Base-by-base conservation (phyloP, 2,329 filamentous ascomycete genomes). In the Colletotrichum phormii region DNA sequence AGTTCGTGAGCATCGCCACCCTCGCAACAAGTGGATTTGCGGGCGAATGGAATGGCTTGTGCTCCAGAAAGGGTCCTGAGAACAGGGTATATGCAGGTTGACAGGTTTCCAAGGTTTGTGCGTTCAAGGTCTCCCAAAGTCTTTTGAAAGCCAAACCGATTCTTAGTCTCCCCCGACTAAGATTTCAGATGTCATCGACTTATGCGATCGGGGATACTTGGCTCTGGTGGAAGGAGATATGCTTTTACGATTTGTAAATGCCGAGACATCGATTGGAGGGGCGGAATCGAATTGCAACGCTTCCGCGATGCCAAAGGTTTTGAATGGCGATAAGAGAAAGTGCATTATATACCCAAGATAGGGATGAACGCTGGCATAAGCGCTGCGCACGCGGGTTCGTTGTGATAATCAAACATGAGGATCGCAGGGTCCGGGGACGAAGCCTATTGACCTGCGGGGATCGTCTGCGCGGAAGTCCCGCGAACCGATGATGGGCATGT, bases 291-390 rank as follows among this genome's bases (percentile, higher is more conserved):
- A 37, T 22, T 64, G 67, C 53, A 64, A 69, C 53, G 57, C 53
- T 58, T 69, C 60, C 67, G 67, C 53, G 53, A 59, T 64, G 37
- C 59, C 8, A 57, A 15, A 53, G 26, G 53, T 49, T 68, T 69
- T 64, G 37, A 53, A 26, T 33, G 60, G 60, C n/a, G 33, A 64
- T 69, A 69, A 22, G 33, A 46, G 42, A 7, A 13, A 8, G 5
- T 53, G 60, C 22, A 15, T 29, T 69, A 64, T 59, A 69, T 22
- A 26, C 53, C 49, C 29, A 51, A 51, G 53, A 58, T 58, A 64
- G 53, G 67, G 60, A 69, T 59, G 67, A 59, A 64, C 67, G 37
- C 29, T 63, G 42, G 26, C 15, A 51, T 64, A 49, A 29, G 33
- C 26, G 11, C 53, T 24, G 35, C 37, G 37, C 67, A 64, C 67